These are phyloP conservation scores for Spiraea crenata DNA, from an alignment of 331 rosid species.

Conservation along the genomic window DNA sequence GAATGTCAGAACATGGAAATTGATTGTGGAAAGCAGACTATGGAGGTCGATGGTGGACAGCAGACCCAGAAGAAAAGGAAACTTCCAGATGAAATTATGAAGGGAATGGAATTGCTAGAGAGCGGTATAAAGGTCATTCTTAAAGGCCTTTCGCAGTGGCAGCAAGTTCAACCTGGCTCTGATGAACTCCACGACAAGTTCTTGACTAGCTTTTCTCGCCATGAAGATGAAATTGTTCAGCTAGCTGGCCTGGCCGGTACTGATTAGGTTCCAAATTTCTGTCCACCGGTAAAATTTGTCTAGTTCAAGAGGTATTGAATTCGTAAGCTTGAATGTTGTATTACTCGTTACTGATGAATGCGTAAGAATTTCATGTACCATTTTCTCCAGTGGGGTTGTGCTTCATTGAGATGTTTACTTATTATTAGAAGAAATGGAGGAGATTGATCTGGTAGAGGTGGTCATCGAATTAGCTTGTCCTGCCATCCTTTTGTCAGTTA, in stretches of 20 bases:
- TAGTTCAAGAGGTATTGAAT: background rate
- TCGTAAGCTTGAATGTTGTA: background rate
- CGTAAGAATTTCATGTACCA: background rate
- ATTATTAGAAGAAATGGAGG: background rate
- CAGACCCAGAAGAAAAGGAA: conserved; percentile 66
- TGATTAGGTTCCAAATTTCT: conserved; percentile 27
- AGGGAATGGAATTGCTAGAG: conserved; percentile 75
- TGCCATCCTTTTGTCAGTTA: too few relatives aligned
- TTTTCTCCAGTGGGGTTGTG: background rate
- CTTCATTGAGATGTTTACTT: background rate
- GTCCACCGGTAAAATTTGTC: conserved; percentile 5
- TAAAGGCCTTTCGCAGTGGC: conserved; percentile 68
- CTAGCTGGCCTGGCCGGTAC: conserved; percentile 56
- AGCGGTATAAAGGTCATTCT: conserved; percentile 67
- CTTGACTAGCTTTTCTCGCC: conserved; percentile 57
- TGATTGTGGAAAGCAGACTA: conserved; percentile 38
- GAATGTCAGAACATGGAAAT: conserved; percentile 47
- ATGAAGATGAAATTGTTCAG: conserved; percentile 59
- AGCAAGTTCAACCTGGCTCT: conserved; percentile 45
- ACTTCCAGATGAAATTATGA: conserved; percentile 61
- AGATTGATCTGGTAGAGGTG: too few relatives aligned
- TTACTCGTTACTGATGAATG: background rate
- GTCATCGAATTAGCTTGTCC: too few relatives aligned
- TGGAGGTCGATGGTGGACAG: conserved; percentile 44
- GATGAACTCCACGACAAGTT: conserved; percentile 46